Conservation (phyloP, 306 rosid genomes). For the Quillaja saponaria region DNA sequence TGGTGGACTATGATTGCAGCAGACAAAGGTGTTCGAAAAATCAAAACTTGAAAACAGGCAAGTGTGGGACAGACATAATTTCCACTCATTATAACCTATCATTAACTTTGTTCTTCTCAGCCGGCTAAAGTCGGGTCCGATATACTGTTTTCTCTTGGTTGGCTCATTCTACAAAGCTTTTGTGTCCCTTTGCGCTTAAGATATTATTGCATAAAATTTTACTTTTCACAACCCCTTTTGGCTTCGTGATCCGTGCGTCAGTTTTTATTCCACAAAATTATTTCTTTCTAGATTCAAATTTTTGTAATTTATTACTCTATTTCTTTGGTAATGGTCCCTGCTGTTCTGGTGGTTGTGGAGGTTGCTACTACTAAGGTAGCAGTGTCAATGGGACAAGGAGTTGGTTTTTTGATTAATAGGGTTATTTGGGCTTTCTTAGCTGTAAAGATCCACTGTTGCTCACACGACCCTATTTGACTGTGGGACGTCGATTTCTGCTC, state of each 20-base stretch:
- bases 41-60: neutral
- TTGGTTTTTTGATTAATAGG: conserved; percentile 1
- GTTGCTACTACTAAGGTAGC: neutral
- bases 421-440: conserved; percentile 32
- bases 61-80: conserved; percentile 36
- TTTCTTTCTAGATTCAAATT: conserved; percentile 17
- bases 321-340: conserved; percentile 17
- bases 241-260: conserved; percentile 53
- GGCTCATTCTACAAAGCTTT: conserved; percentile 4
- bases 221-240: conserved; percentile 37
- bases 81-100: conserved; percentile 32
- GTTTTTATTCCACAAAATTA: conserved; percentile 28
- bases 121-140: conserved; percentile 35
- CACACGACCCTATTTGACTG: conserved; percentile 41
- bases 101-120: conserved; percentile 35
- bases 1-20: conserved; percentile 27
- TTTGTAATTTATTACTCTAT: neutral
- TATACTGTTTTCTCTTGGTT: conserved; percentile 7
- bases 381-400: conserved; percentile 14
- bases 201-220: neutral
- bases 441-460: conserved; percentile 47
- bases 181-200: neutral
- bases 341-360: conserved; percentile 24
- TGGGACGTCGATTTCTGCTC: conserved; percentile 41
- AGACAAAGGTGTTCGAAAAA: conserved; percentile 34